Conservation (phyloP, 257 asterid genomes). For the Scutellaria galericulata region DNA sequence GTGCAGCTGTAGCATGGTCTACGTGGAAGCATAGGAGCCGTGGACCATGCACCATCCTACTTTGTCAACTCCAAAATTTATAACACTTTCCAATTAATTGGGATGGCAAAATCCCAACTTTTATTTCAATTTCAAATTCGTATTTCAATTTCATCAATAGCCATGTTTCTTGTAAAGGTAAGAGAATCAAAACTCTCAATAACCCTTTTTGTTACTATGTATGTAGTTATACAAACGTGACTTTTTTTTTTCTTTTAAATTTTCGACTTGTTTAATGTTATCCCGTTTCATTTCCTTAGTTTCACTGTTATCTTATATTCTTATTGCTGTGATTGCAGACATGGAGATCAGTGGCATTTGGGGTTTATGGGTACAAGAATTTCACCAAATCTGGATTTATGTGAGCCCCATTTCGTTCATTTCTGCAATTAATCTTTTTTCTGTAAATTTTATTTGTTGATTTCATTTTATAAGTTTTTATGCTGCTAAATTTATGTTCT, state of each 20-base stretch:
- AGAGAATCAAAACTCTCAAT: background rate
- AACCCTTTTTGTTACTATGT: background rate
- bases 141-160: constrained; percentile 41
- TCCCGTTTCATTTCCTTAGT: constrained; percentile 8
- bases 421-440: constrained; percentile 1
- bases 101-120: constrained; percentile 31
- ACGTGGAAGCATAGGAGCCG: constrained; percentile 42
- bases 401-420: constrained; percentile 46
- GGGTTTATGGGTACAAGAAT: constrained; percentile 74
- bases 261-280: background rate
- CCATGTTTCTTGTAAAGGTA: constrained; percentile 83
- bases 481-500: constrained; percentile 4
- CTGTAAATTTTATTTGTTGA: background rate
- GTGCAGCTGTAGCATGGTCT: no score
- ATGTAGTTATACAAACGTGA: no score
- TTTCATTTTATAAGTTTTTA: background rate
- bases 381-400: constrained; percentile 76
- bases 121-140: constrained; percentile 40
- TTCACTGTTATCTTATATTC: constrained; percentile 23
- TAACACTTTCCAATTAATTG: background rate
- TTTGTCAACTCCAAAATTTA: background rate
- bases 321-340: constrained; percentile 50
- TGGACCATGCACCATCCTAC: background rate
- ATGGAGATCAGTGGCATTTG: constrained; percentile 77
- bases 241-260: no score